phyloP scores from a whole-genome alignment of 1,284 basidiomycete species.

The Volvariella surrecta region DNA sequence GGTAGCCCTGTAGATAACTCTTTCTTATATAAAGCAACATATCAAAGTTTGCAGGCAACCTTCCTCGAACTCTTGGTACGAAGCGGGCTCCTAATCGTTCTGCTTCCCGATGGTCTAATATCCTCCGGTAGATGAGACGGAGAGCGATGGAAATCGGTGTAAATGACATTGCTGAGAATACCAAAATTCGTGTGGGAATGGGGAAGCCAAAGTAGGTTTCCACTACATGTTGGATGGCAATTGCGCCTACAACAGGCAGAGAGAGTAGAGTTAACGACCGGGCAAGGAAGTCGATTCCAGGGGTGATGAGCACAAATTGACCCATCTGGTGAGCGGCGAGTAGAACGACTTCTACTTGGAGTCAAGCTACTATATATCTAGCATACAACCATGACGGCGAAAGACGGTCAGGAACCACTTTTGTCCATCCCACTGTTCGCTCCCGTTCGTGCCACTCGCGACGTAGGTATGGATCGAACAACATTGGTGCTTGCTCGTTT shows the following conservation, averaged over 20 bases:
- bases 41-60: conserved; percentile 16
- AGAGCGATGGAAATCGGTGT: conserved; percentile 11
- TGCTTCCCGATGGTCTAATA: conserved; percentile 14
- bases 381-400: too few relatives aligned
- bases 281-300: conserved; percentile 14
- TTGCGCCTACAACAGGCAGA: conserved; percentile 5
- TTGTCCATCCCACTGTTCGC: too few relatives aligned
- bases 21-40: conserved; percentile 11
- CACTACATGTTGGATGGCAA: conserved; percentile 9
- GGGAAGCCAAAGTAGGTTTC: conserved; percentile 4
- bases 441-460: too few relatives aligned
- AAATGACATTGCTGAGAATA: conserved; percentile 9
- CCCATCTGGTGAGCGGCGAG: too few relatives aligned
- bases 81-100: conserved; percentile 16
- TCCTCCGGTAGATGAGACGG: conserved; percentile 12
- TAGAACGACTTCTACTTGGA: too few relatives aligned
- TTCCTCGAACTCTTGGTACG: conserved; percentile 13
- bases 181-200: conserved; percentile 13
- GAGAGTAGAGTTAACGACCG: conserved; percentile 7
- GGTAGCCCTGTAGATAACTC: conserved; percentile 16
- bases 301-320: too few relatives aligned
- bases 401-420: too few relatives aligned
- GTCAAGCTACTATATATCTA: too few relatives aligned
- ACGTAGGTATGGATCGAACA: too few relatives aligned
- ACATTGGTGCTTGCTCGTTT: too few relatives aligned